These are phyloP conservation scores for Citrus glauca DNA, from an alignment of 345 rosid genomes.

Conservation along the genomic window DNA sequence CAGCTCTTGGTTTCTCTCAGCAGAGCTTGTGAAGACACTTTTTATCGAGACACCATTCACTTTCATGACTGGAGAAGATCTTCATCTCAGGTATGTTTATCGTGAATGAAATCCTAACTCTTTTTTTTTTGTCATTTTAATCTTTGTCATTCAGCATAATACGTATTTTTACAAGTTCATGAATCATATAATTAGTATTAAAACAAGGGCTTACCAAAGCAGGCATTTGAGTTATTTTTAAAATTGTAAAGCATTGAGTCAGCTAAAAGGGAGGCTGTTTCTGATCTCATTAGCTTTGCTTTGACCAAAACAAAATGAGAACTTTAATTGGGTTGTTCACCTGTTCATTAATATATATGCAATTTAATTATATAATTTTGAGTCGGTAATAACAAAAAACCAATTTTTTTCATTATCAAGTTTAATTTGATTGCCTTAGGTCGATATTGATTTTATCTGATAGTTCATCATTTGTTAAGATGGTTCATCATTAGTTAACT, in stretches of 20 bases:
- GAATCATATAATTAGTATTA: background rate
- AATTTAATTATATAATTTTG: background rate
- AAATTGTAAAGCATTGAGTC: background rate
- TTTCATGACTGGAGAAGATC: conserved; percentile 95
- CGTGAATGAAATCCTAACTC: background rate
- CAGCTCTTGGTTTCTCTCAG: conserved; percentile 93
- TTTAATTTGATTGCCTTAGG: background rate
- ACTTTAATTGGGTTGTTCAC: conserved; percentile 26
- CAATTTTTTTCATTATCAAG: background rate
- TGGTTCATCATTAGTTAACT: background rate
- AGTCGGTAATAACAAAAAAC: background rate
- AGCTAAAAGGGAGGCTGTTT: background rate
- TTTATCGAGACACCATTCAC: conserved; percentile 91
- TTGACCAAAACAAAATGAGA: conserved; percentile 2
- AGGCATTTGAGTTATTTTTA: background rate
- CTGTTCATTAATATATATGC: conserved; percentile 19
- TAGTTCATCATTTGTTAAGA: too few species aligned
- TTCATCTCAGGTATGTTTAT: conserved; percentile 71
- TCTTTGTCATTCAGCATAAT: background rate
- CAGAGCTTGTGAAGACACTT: conserved; percentile 83
- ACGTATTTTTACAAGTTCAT: background rate
- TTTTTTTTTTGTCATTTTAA: background rate
- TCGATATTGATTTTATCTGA: background rate
- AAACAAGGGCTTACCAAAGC: background rate
- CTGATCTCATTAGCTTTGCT: background rate